Percentiles rank a stretch among this genome's conserved stretches.
phyloP scores from a whole-genome alignment of 148 eudicot genomes.

The Rhododendron molle region DNA sequence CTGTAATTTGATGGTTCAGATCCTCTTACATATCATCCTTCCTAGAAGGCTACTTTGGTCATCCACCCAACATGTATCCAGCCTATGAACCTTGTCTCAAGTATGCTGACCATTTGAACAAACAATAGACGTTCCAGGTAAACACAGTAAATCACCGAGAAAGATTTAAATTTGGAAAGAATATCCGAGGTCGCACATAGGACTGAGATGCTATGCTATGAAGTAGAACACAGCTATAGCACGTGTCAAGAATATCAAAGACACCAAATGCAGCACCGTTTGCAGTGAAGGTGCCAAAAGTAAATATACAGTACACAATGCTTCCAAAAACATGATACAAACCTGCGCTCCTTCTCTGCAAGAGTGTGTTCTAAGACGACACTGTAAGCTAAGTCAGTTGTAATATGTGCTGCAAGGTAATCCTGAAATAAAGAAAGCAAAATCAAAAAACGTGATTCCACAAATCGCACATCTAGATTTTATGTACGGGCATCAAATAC shows the following conservation, averaged over 20 bases:
- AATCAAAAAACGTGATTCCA: constrained; percentile 8
- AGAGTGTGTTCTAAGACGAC: constrained; percentile 88
- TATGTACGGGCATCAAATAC: not conserved
- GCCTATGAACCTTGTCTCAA: not conserved
- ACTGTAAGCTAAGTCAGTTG: constrained; percentile 86
- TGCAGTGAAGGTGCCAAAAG: not conserved
- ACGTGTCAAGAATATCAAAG: not conserved
- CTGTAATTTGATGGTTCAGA: not conserved
- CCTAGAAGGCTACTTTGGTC: not conserved
- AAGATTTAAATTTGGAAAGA: not conserved
- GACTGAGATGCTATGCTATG: not conserved
- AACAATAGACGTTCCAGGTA: not conserved
- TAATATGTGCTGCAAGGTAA: constrained; percentile 68
- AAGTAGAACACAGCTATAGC: not conserved
- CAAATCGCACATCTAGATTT: not conserved
- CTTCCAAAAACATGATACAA: constrained; percentile 1
- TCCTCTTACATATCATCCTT: not conserved
- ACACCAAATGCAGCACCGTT: not conserved
- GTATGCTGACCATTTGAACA: not conserved
- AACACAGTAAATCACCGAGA: not conserved
- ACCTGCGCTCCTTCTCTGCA: constrained; percentile 99
- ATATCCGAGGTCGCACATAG: not conserved
- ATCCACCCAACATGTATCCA: not conserved
- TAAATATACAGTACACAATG: not conserved
- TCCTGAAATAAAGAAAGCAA: constrained; percentile 56